Evolutionary conservation across 495 filamentous ascomycete genomes (phyloP), one percentile per base, ranked within the genome.

Genomic region (Penicillium malachiteum): DNA sequence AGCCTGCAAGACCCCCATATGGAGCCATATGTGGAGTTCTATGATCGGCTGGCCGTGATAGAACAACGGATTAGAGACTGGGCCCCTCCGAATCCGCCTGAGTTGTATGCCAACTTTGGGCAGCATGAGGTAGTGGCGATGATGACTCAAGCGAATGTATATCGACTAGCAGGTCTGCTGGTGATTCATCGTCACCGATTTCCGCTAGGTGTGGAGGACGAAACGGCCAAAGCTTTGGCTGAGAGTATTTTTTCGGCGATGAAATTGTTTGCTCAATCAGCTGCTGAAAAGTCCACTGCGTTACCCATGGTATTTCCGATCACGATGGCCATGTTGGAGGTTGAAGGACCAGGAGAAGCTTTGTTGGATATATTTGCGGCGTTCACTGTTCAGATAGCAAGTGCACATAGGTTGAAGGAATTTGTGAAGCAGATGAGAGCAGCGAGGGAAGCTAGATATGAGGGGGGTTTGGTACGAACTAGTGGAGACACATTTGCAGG

Each of bases 161-260:
- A 74, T 54, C 63, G 69, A 2, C 48, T 67, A 3, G 70, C 65
- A 1, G 62, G 48, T 26, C 63, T 74, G 11, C 53, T 74, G 17
- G 38, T 71, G 13, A 62, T 71, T 43, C 71, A 74, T 34, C 66
- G 68, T 2, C 54, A 71, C 41, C 70, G 71, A 35, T 68, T 66
- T 39, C 60, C 67, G 8, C 54, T 72, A 0, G 66, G 66, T 12
- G 42, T 62, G 26, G 54, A 68, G 32, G 58, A 71, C 33, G 60
- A 55, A 7, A 33, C 52, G 0, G 69, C 55, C 18, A 32, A 34
- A 30, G 52, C 39, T 26, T 52, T 64, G 33, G 70, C 70, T 13
- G 60, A 58, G 17, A 53, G 57, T 17, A 73, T 73, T 5, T 62
- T 73, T 32, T 50, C 58, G 7, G 51, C 62, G n/a, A 56, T 59